Evolutionary conservation across 352 stramenopile species (phyloP), one percentile per base, ranked within the genome.

Genomic region (Aphanomyces cochlioides): DNA sequence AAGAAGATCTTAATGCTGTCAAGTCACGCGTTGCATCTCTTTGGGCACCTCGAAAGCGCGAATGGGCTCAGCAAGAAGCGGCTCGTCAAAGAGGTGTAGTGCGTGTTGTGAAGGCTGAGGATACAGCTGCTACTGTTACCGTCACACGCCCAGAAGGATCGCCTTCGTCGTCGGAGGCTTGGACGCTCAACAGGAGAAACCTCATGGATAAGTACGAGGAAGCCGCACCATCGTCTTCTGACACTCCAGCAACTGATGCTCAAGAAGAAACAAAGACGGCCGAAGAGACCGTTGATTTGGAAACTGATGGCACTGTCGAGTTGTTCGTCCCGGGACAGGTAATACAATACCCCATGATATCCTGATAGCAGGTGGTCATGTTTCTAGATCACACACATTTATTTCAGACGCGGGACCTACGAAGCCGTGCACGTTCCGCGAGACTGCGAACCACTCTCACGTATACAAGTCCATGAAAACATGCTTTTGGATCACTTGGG

Each of bases 401-500:
- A 87, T 68, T 93, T 87, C 61, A 78, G 85, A 71, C 88, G 88
- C 53, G 87, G 87, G 7, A 78, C 90, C 17, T 95, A 91, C 53
- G 85, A 95, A 74, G 87, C 87, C 4, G 87, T 92, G 7, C 75
- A 90, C 56, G 87, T 95, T 1, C 79, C 90, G 60, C 85, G 86
- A 56, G 84, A 81, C 63, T 95, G 86, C 66, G 76, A 82, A 13
- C 77, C 87, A 21, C 77, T 95, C 3, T 79, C 80, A 1, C 83
- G 89, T 15, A 92, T 95, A 45, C 85, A 87, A 1, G 82, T 95
- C 7, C 87, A 87, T 45, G 84, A 91, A 72, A 95, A 93, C 73
- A 95, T 95, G 87, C 75, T 95, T 8, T 90, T 77, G 58, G 87
- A 95, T 56, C 87, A 95, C 66, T 66, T 93, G 40, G 87, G 87